These are phyloP conservation scores for Mycena pura DNA, from an alignment of 768 basidiomycete genomes.

Conservation along the genomic window DNA sequence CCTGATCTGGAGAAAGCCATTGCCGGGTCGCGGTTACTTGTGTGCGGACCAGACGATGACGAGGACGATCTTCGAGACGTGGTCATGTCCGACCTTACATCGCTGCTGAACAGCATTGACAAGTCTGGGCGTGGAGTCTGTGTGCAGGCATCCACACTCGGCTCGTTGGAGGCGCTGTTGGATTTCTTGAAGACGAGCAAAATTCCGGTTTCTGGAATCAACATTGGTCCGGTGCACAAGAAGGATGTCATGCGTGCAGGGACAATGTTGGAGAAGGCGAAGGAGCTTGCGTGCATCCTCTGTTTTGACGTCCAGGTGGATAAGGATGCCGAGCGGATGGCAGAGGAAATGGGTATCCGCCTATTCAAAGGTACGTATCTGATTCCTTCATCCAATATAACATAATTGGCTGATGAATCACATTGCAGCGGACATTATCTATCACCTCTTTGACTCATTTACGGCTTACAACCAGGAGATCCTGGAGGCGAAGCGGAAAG, in stretches of 20 bases:
- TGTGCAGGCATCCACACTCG: conserved; percentile 96
- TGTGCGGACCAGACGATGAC: conserved; percentile 94
- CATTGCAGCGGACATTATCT: conserved; percentile 91
- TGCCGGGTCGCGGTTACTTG: conserved; percentile 92
- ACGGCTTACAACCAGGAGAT: conserved; percentile 93
- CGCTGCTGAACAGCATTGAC: conserved; percentile 88
- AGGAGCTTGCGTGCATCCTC: conserved; percentile 92
- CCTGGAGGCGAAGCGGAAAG: conserved; percentile 87
- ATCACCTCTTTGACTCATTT: conserved; percentile 97
- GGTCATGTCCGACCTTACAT: conserved; percentile 94
- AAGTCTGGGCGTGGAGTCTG: conserved; percentile 97
- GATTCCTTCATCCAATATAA: conserved; percentile 5
- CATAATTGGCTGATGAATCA: conserved; percentile 13
- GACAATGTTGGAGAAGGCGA: conserved; percentile 95
- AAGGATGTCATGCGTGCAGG: conserved; percentile 92
- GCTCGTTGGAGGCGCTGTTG: conserved; percentile 93
- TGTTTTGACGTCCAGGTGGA: conserved; percentile 97
- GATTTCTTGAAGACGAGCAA: conserved; percentile 96
- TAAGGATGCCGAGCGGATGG: conserved; percentile 89
- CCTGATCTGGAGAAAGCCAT: conserved; percentile 98
- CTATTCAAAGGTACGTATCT: conserved; percentile 86
- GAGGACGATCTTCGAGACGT: conserved; percentile 95
- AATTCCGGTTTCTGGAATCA: conserved; percentile 97
- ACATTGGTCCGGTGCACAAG: conserved; percentile 97
- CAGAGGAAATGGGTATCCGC: conserved; percentile 92